Evolutionary conservation across 345 rosid species (phyloP).

Genomic region (Hypericum androsaemum): DNA sequence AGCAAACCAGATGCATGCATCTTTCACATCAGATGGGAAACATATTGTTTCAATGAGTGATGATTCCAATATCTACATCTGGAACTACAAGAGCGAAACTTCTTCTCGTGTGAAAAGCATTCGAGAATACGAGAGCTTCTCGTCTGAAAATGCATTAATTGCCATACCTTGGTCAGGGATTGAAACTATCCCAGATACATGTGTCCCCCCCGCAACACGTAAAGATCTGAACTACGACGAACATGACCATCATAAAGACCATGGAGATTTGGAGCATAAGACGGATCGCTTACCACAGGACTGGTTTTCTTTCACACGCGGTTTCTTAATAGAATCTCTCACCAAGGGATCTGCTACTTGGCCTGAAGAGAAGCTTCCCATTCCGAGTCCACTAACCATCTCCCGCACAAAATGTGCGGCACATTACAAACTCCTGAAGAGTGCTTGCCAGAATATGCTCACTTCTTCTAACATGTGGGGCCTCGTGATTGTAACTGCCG

Average conservation of each 20-base stretch:
- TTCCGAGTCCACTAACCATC: constrained; percentile 20
- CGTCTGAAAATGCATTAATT: constrained; percentile 43
- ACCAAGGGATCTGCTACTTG: constrained; percentile 56
- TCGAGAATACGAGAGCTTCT: constrained; percentile 48
- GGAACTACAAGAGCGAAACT: constrained; percentile 41
- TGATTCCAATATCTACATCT: constrained; percentile 54
- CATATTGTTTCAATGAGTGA: constrained; percentile 59
- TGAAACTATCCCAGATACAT: constrained; percentile 13
- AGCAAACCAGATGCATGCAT: constrained; percentile 46
- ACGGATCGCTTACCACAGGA: constrained; percentile 31
- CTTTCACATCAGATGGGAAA: constrained; percentile 68
- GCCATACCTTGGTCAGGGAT: constrained; percentile 67
- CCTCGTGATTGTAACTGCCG: constrained; percentile 56
- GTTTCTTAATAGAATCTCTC: constrained; percentile 32
- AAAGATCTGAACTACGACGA: constrained; percentile 7
- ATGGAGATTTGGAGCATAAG: constrained; percentile 28
- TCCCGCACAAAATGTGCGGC: constrained; percentile 37
- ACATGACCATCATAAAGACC: constrained; percentile 12
- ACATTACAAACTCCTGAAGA: constrained; percentile 49
- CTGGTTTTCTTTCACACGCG: constrained; percentile 39
- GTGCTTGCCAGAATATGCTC: constrained; percentile 39
- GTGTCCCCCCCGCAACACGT: constrained; percentile 15
- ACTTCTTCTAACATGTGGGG: constrained; percentile 57
- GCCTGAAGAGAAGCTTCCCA: constrained; percentile 72
- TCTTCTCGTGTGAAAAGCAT: constrained; percentile 32